These are phyloP conservation scores for Akanthomyces muscarius DNA, from an alignment of 2,329 filamentous ascomycete genomes.

Conservation along the genomic window DNA sequence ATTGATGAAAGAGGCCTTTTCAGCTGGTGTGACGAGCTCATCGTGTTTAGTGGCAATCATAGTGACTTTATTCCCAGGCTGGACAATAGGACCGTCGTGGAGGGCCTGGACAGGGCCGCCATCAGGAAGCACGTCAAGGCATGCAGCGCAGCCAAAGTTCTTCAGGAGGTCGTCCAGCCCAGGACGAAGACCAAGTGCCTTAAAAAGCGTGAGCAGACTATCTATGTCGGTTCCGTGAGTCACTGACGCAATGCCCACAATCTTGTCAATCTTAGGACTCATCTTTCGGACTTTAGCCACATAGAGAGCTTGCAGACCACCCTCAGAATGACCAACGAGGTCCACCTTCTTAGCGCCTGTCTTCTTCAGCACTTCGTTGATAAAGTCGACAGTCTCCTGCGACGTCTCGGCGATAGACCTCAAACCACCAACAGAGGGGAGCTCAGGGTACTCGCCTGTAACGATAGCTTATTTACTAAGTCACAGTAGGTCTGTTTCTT, in stretches of 20 bases:
- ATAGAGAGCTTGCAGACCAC: slow-evolving; percentile 23
- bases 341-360: slow-evolving; percentile 22
- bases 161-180: slow-evolving; percentile 9
- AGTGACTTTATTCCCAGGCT: slow-evolving; percentile 19
- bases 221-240: slow-evolving; percentile 22
- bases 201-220: slow-evolving; percentile 12
- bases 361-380: slow-evolving; percentile 18
- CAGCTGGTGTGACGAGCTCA: slow-evolving; percentile 18
- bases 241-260: slow-evolving; percentile 19
- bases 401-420: slow-evolving; percentile 20
- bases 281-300: slow-evolving; percentile 20
- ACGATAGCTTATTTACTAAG: no score
- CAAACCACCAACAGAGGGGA: slow-evolving; percentile 22
- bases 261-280: slow-evolving; percentile 18
- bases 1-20: slow-evolving; percentile 13
- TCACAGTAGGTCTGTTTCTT: no score
- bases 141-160: slow-evolving; percentile 19
- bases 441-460: slow-evolving; percentile 17
- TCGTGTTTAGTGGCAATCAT: slow-evolving; percentile 19
- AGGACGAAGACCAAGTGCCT: background rate
- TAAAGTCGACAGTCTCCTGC: slow-evolving; percentile 20
- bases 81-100: slow-evolving; percentile 17
- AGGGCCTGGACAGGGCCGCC: slow-evolving; percentile 18
- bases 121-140: slow-evolving; percentile 15
- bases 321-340: slow-evolving; percentile 24